Evolutionary conservation across 768 basidiomycete genomes (phyloP).

Genomic region (Tylopilus sp.): DNA sequence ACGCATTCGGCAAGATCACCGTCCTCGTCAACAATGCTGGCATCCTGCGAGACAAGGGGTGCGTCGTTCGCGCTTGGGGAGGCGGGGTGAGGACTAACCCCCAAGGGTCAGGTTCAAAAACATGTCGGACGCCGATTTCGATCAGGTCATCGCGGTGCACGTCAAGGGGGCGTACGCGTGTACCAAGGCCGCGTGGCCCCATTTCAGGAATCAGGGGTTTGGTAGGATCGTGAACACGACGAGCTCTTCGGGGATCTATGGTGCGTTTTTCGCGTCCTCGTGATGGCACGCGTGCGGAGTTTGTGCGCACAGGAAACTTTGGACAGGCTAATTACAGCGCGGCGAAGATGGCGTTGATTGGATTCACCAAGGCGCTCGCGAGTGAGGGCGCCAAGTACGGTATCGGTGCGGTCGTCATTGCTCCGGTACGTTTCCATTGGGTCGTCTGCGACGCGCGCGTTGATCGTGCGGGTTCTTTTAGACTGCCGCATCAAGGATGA

Average conservation of each 20-base stretch:
- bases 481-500: constrained; percentile 97
- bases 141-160: constrained; percentile 84
- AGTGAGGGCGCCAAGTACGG: constrained; percentile 89
- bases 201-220: constrained; percentile 92
- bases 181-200: constrained; percentile 93
- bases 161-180: constrained; percentile 91
- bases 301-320: constrained; percentile 65
- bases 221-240: constrained; percentile 94
- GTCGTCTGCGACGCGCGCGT: neutral
- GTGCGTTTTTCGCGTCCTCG: constrained; percentile 41
- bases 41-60: constrained; percentile 81
- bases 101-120: constrained; percentile 72
- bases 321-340: constrained; percentile 98
- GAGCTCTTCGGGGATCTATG: constrained; percentile 91
- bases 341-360: constrained; percentile 94
- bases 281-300: neutral
- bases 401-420: constrained; percentile 84
- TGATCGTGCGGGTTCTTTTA: neutral
- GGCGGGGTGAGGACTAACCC: neutral
- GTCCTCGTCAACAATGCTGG: constrained; percentile 97
- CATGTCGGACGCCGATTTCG: constrained; percentile 95
- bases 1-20: constrained; percentile 80
- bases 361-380: constrained; percentile 90
- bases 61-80: constrained; percentile 9
- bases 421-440: constrained; percentile 58